phyloP scores from a whole-genome alignment of 768 basidiomycete genomes.

The Gloeophyllum trabeum region DNA sequence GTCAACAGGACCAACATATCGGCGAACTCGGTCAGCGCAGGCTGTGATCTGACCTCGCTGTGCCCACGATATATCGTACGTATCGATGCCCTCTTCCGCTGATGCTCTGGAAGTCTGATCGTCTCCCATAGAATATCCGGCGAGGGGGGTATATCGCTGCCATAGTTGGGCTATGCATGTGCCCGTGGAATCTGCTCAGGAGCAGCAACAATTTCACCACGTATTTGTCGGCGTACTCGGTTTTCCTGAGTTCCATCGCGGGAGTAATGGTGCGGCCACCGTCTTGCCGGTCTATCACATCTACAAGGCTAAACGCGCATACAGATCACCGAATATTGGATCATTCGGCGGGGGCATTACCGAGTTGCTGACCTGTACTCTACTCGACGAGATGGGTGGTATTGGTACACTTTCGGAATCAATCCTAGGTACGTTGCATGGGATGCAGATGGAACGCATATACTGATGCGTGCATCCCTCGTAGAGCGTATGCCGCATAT shows the following conservation, averaged over 20 bases:
- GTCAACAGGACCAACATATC: slow-evolving; percentile 67
- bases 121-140: slow-evolving; percentile 51
- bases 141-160: slow-evolving; percentile 81
- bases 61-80: slow-evolving; percentile 64
- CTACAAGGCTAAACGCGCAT: neutral
- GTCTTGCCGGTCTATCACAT: neutral
- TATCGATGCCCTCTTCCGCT: slow-evolving; percentile 5
- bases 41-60: slow-evolving; percentile 73
- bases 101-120: neutral
- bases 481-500: slow-evolving; percentile 55
- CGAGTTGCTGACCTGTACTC: slow-evolving; percentile 64
- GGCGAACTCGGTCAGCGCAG: slow-evolving; percentile 75
- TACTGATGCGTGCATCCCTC: too few species aligned
- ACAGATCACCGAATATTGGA: slow-evolving; percentile 70
- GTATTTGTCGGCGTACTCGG: slow-evolving; percentile 74
- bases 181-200: slow-evolving; percentile 69
- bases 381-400: slow-evolving; percentile 47
- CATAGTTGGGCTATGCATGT: slow-evolving; percentile 62
- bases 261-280: slow-evolving; percentile 56
- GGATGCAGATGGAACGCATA: too few species aligned
- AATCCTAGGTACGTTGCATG: slow-evolving; percentile 50
- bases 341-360: slow-evolving; percentile 61
- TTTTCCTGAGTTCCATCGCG: slow-evolving; percentile 72
- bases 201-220: slow-evolving; percentile 68
- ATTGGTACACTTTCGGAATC: slow-evolving; percentile 63